Evolutionary conservation across 768 basidiomycete species (phyloP), one percentile per base, ranked within the genome.

Genomic region (Clavaria fumosa): DNA sequence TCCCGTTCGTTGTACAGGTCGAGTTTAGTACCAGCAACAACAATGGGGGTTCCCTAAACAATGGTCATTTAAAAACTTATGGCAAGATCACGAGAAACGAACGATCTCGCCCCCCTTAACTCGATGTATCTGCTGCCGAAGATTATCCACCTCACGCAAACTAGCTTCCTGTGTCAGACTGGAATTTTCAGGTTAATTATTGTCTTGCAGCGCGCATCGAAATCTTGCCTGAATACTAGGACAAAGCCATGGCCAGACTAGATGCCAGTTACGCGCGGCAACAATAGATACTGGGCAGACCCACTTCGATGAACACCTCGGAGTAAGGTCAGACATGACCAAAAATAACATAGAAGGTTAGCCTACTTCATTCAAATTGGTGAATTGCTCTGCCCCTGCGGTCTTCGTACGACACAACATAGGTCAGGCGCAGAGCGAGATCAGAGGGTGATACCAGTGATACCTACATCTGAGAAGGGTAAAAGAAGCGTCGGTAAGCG

Each of bases 301-400:
- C n/a, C n/a, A n/a, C n/a, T n/a, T 20, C n/a, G 27, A 41, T n/a
- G 12, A 26, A 30, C 31, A 34, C 2, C 23, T 19, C 17, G 32
- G 19, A 48, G 41, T 15, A 37, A 38, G 23, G 31, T 30, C 22
- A 28, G 31, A 38, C 27, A 22, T 14, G 21, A 27, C 33, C 27
- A 2, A 34, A 20, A 35, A 30, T n/a, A 19, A 34, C 24, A 18
- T 35, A 43, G 27, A 42, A 80, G 81, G 68, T 81, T 75, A 53
- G 86, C 84, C 50, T 84, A 78, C 61, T 56, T 86, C 83, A 45
- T 81, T 83, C 37, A 85, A 59, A 6, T 77, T 76, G 11, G 66
- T 79, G 53, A 86, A 86, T 53, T 85, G 83, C 47, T 85, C 83
- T n/a, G 78, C 76, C 9, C 83, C 83, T 17, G 83, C 83, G 7